These are phyloP conservation scores for Botrytis tulipae DNA, from an alignment of 2,329 filamentous ascomycete species.

Conservation along the genomic window DNA sequence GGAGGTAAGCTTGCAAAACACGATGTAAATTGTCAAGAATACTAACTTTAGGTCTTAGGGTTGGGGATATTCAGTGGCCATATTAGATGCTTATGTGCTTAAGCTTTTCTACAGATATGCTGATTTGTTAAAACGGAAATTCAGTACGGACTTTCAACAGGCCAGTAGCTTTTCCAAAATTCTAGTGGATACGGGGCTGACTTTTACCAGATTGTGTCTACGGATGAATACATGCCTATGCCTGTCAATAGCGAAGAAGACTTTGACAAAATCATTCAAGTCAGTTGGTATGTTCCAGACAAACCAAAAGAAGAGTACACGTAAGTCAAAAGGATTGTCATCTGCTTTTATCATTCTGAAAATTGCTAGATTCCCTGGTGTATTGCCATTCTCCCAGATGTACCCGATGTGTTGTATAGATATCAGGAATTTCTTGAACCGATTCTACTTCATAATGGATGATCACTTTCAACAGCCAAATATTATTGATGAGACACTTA, in stretches of 20 bases:
- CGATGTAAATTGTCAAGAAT: neutral
- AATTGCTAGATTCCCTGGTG: conserved; percentile 72
- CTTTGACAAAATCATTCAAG: conserved; percentile 92
- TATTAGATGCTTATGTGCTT: conserved; percentile 82
- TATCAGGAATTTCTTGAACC: conserved; percentile 94
- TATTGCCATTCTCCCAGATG: conserved; percentile 98
- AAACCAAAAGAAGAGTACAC: conserved; percentile 71
- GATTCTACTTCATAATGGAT: conserved; percentile 97
- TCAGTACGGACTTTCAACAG: conserved; percentile 95
- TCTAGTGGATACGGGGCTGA: conserved; percentile 22
- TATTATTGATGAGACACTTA: conserved; percentile 87
- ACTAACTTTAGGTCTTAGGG: conserved; percentile 51
- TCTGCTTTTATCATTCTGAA: conserved; percentile 9
- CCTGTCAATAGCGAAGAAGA: conserved; percentile 86
- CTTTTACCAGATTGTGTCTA: conserved; percentile 64
- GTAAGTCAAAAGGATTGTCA: conserved; percentile 41
- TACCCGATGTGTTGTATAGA: conserved; percentile 98
- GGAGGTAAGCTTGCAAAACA: conserved; percentile 61
- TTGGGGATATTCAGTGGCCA: conserved; percentile 83
- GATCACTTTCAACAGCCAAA: conserved; percentile 91
- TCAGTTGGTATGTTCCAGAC: conserved; percentile 93
- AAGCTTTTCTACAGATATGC: conserved; percentile 87
- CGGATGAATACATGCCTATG: conserved; percentile 99
- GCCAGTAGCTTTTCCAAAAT: conserved; percentile 43
- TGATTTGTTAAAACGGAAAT: conserved; percentile 82